Conservation (phyloP, 1,284 basidiomycete genomes). For the Cutaneotrichosporon mucoides region DNA sequence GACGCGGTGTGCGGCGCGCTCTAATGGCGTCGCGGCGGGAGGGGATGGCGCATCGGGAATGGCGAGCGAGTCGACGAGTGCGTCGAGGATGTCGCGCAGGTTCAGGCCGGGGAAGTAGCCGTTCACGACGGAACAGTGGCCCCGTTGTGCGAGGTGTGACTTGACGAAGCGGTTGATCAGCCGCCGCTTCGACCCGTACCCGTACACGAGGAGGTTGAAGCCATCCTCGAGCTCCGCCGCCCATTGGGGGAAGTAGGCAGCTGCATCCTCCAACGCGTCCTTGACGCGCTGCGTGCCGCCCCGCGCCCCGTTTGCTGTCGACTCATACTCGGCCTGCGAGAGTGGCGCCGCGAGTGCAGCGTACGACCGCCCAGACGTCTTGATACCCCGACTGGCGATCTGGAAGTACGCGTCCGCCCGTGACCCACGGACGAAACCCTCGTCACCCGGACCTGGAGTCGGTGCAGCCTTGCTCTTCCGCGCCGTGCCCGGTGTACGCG, state of each 20-base stretch:
- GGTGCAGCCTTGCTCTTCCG: constrained; percentile 1
- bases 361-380: constrained; percentile 72
- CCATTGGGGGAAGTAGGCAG: constrained; percentile 52
- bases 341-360: constrained; percentile 64
- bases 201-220: constrained; percentile 81
- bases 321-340: constrained; percentile 42
- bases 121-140: constrained; percentile 73
- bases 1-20: constrained; percentile 63
- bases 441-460: background rate
- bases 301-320: constrained; percentile 14
- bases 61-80: constrained; percentile 55
- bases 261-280: constrained; percentile 18
- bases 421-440: constrained; percentile 46
- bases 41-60: constrained; percentile 45
- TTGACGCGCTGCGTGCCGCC: constrained; percentile 24
- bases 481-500: constrained; percentile 1
- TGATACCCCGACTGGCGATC: constrained; percentile 56
- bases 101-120: constrained; percentile 68
- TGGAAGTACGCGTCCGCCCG: constrained; percentile 78
- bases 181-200: constrained; percentile 75
- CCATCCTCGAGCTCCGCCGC: constrained; percentile 68
- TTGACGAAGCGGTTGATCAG: constrained; percentile 68
- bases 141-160: constrained; percentile 55
- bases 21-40: constrained; percentile 47
- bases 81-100: constrained; percentile 64